A percentile compares a stretch with the other conserved stretches of the same genome.
These are phyloP conservation scores for Coemansia sp. DNA, from an alignment of 192 early-diverging fungal genomes.

Conservation along the genomic window DNA sequence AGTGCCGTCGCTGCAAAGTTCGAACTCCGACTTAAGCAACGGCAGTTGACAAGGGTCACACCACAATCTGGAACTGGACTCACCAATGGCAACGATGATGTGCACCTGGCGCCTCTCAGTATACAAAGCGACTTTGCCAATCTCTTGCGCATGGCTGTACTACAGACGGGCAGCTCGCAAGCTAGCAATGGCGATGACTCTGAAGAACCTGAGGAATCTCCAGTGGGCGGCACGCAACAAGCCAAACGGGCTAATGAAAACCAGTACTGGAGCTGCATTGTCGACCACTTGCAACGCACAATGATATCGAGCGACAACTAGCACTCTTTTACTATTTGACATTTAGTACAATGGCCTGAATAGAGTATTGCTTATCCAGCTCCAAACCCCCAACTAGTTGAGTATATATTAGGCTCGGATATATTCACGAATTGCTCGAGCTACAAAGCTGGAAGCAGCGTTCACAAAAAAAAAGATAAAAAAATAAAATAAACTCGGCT, in stretches of 20 bases:
- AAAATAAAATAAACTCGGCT: background rate
- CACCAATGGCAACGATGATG: background rate
- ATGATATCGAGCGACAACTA: constrained; percentile 9
- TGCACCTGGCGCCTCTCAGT: constrained; percentile 29
- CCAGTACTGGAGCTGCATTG: constrained; percentile 58
- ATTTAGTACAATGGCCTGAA: no score
- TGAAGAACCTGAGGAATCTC: constrained; percentile 14
- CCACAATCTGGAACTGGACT: background rate
- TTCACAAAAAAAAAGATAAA: background rate
- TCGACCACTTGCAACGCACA: constrained; percentile 46
- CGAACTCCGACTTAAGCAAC: constrained; percentile 57
- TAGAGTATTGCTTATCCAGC: no score
- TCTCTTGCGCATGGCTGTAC: constrained; percentile 42
- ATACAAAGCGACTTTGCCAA: constrained; percentile 58
- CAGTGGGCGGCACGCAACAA: constrained; percentile 22
- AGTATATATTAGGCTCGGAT: background rate
- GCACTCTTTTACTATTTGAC: background rate
- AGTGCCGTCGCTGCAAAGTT: constrained; percentile 72
- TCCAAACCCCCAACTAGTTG: background rate
- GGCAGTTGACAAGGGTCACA: constrained; percentile 6
- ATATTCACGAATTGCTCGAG: background rate
- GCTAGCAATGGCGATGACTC: background rate
- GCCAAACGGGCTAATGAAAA: constrained; percentile 48
- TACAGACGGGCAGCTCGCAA: background rate
- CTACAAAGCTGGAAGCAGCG: no score